Conservation (phyloP, 2,329 filamentous ascomycete species). For the Phaeosphaeria sp. region DNA sequence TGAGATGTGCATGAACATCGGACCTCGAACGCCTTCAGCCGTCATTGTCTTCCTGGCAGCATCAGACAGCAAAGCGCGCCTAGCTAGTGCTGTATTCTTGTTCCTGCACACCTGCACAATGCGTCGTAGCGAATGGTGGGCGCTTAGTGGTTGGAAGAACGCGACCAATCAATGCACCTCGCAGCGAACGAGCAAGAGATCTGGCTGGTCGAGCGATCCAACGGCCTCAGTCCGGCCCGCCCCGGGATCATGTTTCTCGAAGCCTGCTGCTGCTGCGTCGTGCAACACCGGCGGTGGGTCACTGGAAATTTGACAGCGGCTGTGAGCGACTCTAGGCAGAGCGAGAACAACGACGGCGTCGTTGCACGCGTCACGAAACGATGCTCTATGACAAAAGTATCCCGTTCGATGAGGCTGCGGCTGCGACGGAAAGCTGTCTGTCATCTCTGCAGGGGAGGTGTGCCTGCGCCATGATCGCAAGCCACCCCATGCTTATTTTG, state of each 20-base stretch:
- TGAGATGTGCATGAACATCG: conserved; percentile 42
- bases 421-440: conserved; percentile 25
- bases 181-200: conserved; percentile 39
- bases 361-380: conserved; percentile 20
- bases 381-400: conserved; percentile 6
- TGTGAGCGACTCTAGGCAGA: conserved; percentile 20
- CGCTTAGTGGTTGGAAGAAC: conserved; percentile 31
- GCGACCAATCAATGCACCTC: conserved; percentile 28
- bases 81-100: conserved; percentile 33
- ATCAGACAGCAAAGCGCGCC: conserved; percentile 27
- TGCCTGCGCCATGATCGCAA: conserved; percentile 37
- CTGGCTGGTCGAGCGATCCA: conserved; percentile 40
- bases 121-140: conserved; percentile 36
- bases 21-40: conserved; percentile 26
- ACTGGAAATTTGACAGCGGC: conserved; percentile 40
- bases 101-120: conserved; percentile 46
- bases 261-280: conserved; percentile 39
- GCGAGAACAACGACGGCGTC: conserved; percentile 3
- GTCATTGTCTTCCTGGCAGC: conserved; percentile 17
- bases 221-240: conserved; percentile 49
- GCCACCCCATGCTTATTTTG: conserved; percentile 29
- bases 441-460: conserved; percentile 40
- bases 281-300: conserved; percentile 33
- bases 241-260: conserved; percentile 48
- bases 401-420: conserved; percentile 37